Conservation (phyloP, 495 filamentous ascomycete genomes). For the Penicillium canariense region DNA sequence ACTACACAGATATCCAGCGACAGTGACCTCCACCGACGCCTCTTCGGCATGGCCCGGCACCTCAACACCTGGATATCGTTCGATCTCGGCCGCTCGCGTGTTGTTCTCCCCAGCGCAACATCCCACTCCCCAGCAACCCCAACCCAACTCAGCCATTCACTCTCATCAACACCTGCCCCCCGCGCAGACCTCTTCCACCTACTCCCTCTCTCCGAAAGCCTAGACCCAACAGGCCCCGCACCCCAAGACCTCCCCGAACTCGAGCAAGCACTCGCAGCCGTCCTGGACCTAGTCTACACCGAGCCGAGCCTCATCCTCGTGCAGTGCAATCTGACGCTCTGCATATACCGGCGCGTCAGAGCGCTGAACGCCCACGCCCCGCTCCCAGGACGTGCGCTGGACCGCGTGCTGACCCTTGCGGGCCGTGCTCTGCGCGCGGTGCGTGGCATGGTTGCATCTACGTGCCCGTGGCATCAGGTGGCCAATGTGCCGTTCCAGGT, state of each 20-base stretch:
- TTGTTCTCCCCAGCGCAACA: conserved; percentile 43
- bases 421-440: conserved; percentile 38
- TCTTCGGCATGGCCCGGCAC: conserved; percentile 51
- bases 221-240: conserved; percentile 39
- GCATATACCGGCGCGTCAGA: conserved; percentile 50
- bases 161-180: conserved; percentile 8
- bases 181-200: conserved; percentile 39
- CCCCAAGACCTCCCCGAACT: conserved; percentile 36
- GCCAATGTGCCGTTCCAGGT: conserved; percentile 56
- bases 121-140: conserved; percentile 25
- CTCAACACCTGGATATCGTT: conserved; percentile 53
- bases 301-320: conserved; percentile 41
- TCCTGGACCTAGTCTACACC: conserved; percentile 37
- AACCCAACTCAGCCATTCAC: conserved; percentile 8
- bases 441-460: conserved; percentile 33
- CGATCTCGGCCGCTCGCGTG: conserved; percentile 52
- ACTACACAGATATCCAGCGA: conserved; percentile 15
- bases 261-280: conserved; percentile 34
- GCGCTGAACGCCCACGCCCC: conserved; percentile 38
- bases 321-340: conserved; percentile 53
- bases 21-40: conserved; percentile 39
- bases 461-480: conserved; percentile 53
- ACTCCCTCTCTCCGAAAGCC: conserved; percentile 44
- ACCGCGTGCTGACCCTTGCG: conserved; percentile 36
- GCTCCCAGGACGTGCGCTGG: conserved; percentile 30